Evolutionary conservation across 2,329 filamentous ascomycete species (phyloP).

Genomic region (Phoma sp.): DNA sequence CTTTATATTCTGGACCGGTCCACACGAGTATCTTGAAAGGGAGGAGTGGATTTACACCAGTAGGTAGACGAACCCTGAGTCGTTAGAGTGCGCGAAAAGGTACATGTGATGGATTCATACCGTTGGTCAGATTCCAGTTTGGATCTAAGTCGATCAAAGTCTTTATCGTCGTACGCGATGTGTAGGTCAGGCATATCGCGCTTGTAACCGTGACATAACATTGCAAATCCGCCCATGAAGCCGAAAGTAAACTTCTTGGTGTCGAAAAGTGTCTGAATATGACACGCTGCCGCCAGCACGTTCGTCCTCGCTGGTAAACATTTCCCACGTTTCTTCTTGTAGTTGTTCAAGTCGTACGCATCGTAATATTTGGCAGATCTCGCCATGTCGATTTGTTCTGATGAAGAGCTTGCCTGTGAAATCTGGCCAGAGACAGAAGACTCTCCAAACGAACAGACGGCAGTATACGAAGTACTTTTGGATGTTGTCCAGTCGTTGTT

Average conservation of each 20-base stretch:
- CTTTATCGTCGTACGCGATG: slow-evolving; percentile 43
- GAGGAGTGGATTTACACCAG: slow-evolving; percentile 40
- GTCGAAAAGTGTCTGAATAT: slow-evolving; percentile 38
- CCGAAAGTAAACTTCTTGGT: slow-evolving; percentile 42
- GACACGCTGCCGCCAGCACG: slow-evolving; percentile 36
- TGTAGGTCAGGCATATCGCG: slow-evolving; percentile 42
- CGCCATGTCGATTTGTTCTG: slow-evolving; percentile 21
- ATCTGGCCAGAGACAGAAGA: not conserved
- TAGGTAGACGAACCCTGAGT: slow-evolving; percentile 34
- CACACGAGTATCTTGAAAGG: slow-evolving; percentile 38
- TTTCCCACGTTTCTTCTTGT: slow-evolving; percentile 29
- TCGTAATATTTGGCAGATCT: slow-evolving; percentile 31
- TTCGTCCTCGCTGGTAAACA: slow-evolving; percentile 32
- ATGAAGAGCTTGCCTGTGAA: not conserved
- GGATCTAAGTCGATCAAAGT: slow-evolving; percentile 35
- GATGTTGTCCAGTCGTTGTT: not conserved
- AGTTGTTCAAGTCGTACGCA: slow-evolving; percentile 31
- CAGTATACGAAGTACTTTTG: not conserved
- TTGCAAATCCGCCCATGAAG: slow-evolving; percentile 38
- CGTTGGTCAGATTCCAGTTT: slow-evolving; percentile 38
- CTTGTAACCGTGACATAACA: slow-evolving; percentile 41
- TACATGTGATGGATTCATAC: slow-evolving; percentile 18
- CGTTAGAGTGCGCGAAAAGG: slow-evolving; percentile 17
- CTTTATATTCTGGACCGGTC: slow-evolving; percentile 42
- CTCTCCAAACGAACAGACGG: not conserved